Percentiles rank a stretch among this genome's conserved stretches.
phyloP scores from a whole-genome alignment of 192 early-diverging fungal species.

The Podila horticola region DNA sequence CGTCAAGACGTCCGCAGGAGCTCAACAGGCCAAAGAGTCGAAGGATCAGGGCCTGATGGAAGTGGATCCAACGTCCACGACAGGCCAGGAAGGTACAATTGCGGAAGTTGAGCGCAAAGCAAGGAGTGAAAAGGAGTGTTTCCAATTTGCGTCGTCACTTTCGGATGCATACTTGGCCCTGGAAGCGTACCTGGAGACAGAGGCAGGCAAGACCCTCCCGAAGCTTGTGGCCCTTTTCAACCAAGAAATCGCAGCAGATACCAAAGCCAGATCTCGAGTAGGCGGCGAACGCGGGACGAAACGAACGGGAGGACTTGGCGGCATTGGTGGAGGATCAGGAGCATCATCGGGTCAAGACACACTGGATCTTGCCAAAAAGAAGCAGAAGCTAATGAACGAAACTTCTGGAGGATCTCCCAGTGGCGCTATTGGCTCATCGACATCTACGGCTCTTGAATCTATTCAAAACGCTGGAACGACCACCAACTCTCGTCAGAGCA shows the following conservation, averaged over 20 bases:
- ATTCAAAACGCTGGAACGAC: too few relatives aligned
- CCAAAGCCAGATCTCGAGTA: slow-evolving; percentile 10
- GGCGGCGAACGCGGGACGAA: slow-evolving; percentile 31
- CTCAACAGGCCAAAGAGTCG: neutral
- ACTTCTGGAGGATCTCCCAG: too few relatives aligned
- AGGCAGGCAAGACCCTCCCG: slow-evolving; percentile 16
- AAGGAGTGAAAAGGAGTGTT: neutral
- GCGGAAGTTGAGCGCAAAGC: neutral
- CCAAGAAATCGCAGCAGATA: slow-evolving; percentile 32
- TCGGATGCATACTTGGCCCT: slow-evolving; percentile 21
- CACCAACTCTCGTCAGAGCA: neutral
- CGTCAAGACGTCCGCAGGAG: neutral
- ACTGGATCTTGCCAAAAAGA: neutral
- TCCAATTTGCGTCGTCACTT: slow-evolving; percentile 10
- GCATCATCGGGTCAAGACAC: neutral
- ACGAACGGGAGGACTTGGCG: neutral
- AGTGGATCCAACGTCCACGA: too few relatives aligned
- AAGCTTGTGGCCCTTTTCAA: slow-evolving; percentile 8
- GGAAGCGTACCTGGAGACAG: slow-evolving; percentile 25
- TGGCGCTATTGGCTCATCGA: too few relatives aligned
- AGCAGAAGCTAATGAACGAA: too few relatives aligned
- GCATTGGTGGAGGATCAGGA: neutral
- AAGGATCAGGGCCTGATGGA: neutral
- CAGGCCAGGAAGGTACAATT: neutral
- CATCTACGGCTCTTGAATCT: too few relatives aligned